Base-by-base conservation (phyloP, 108 stramenopile genomes). In the Nitzschia sp. region DNA sequence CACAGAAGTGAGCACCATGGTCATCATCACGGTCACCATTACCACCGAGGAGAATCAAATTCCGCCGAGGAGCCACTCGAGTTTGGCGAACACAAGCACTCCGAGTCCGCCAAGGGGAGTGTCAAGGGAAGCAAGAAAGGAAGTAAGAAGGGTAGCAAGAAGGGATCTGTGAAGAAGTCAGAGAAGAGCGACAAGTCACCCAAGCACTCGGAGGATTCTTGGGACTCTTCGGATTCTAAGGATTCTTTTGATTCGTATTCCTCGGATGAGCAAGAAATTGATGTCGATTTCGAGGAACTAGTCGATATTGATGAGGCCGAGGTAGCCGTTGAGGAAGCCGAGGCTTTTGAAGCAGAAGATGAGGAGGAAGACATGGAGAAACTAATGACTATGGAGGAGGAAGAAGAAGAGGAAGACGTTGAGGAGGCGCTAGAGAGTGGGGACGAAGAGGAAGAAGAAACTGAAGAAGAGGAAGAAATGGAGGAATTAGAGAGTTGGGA, bases 111-210 rank as follows among this genome's bases (percentile, higher is more conserved):
- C 6, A 17, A 48, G 14, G 46, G 6, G 14, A 48, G 46, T 48
- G 17, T 17, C 17, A 48, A 17, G 14, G 46, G 17, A 3, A 48
- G 17, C n/a, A 48, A 48, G 46, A 48, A 48, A 48, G 46, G 46
- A 48, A 48, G 46, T 17, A 48, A 48, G 46, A 48, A 48, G 46
- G 46, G 17, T 5, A 48, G 17, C n/a, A 48, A 48, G 46, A 48
- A 48, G 46, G 46, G 46, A 15, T 15, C 14, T 48, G 17, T 17
- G 46, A 48, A 48, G 46, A 48, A 48, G 17, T 15, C n/a, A 3
- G 46, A 43, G 9, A 43, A 43, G 43, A 43, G 12, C 9, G 12
- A 43, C 10, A 43, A 43, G 43, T 9, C n/a, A 48, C 14, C n/a
- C 46, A 48, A 48, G 46, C 14, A 48, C 3, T 17, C 14, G 2